These are phyloP conservation scores for Colletotrichum sp. DNA, from an alignment of 2,329 filamentous ascomycete genomes.

Conservation along the genomic window DNA sequence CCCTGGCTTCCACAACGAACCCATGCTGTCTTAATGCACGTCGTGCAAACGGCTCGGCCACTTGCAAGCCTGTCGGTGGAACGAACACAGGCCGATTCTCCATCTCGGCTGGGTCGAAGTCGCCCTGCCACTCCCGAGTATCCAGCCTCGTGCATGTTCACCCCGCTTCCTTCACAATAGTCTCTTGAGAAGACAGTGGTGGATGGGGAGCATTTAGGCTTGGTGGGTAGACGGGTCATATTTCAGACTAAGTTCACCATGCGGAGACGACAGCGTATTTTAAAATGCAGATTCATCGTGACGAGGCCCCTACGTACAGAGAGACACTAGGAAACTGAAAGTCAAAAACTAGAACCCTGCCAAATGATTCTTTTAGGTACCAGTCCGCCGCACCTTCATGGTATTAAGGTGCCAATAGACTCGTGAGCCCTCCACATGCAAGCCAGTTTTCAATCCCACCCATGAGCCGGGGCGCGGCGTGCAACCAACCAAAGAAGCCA, in stretches of 20 bases:
- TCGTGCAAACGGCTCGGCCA: not conserved
- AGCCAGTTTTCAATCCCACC: conserved; percentile 24
- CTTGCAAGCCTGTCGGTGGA: conserved; percentile 9
- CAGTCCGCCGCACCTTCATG: conserved; percentile 22
- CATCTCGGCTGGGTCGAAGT: not conserved
- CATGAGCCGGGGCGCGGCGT: conserved; percentile 19
- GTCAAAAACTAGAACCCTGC: conserved; percentile 23
- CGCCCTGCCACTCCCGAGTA: not conserved
- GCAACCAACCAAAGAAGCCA: conserved; percentile 7
- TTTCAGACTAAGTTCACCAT: not conserved
- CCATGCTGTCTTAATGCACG: not conserved
- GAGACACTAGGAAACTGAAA: conserved; percentile 23
- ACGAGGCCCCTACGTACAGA: conserved; percentile 24
- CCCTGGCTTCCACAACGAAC: not conserved
- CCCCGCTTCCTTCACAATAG: not conserved
- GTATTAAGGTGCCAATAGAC: conserved; percentile 25
- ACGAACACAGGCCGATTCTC: not conserved
- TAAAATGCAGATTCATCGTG: conserved; percentile 21
- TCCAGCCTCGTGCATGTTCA: not conserved
- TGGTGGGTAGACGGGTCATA: not conserved
- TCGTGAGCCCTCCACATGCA: conserved; percentile 23
- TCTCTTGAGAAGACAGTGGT: not conserved
- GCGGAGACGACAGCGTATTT: not conserved
- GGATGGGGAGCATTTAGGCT: not conserved
- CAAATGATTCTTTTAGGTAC: conserved; percentile 24